Conservation (phyloP, 2,329 filamentous ascomycete species). For the Cladosporium sp. region DNA sequence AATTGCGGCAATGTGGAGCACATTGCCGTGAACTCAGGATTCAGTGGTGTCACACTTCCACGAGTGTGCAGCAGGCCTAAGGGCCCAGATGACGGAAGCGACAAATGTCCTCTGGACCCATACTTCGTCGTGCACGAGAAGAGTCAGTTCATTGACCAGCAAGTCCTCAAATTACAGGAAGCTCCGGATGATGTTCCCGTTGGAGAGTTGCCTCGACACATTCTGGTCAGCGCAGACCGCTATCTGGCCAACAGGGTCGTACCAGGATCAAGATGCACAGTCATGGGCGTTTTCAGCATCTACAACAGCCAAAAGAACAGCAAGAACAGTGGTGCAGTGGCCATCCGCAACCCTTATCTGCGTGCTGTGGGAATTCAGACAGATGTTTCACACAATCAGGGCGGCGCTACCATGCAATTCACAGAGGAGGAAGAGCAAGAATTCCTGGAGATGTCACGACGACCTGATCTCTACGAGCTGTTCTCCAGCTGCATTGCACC, state of each 20-base stretch:
- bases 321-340: slow-evolving; percentile 78
- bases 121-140: slow-evolving; percentile 95
- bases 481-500: slow-evolving; percentile 93
- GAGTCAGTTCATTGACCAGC: slow-evolving; percentile 92
- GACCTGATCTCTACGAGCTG: slow-evolving; percentile 85
- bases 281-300: slow-evolving; percentile 97
- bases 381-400: slow-evolving; percentile 82
- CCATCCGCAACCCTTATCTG: slow-evolving; percentile 91
- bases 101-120: slow-evolving; percentile 86
- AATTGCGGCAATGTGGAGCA: slow-evolving; percentile 71
- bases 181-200: slow-evolving; percentile 96
- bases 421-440: slow-evolving; percentile 97
- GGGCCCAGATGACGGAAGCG: slow-evolving; percentile 52
- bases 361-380: slow-evolving; percentile 88
- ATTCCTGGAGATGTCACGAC: slow-evolving; percentile 83
- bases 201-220: slow-evolving; percentile 89
- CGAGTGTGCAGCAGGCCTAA: slow-evolving; percentile 64
- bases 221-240: slow-evolving; percentile 91
- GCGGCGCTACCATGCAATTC: slow-evolving; percentile 65
- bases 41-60: slow-evolving; percentile 80
- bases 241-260: slow-evolving; percentile 95
- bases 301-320: slow-evolving; percentile 82
- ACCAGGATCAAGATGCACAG: slow-evolving; percentile 86
- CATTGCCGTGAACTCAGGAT: slow-evolving; percentile 75
- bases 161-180: slow-evolving; percentile 96